Percentiles rank a stretch among this genome's conserved stretches.
These are phyloP conservation scores for Phaseolus lunatus DNA, from an alignment of 306 rosid species.

Conservation along the genomic window DNA sequence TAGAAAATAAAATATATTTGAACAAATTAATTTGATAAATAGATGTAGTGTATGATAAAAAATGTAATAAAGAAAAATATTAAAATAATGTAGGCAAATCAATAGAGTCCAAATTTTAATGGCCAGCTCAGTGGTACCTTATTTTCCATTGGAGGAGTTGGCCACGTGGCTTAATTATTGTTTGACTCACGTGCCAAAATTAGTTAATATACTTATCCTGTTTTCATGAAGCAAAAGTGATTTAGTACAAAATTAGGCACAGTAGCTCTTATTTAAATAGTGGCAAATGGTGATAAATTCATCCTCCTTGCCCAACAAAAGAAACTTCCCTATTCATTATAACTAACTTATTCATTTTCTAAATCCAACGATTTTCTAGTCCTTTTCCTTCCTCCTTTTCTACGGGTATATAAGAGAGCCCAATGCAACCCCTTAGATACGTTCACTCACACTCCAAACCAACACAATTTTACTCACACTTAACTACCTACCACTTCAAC, in stretches of 20 bases:
- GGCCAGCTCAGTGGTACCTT: neutral
- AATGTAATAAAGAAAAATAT: no score
- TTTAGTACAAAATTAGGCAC: neutral
- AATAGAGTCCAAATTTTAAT: no score
- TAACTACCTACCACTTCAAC: neutral
- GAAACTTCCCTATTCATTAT: neutral
- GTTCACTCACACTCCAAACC: constrained; percentile 3
- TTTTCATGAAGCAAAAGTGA: neutral
- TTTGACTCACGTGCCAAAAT: constrained; percentile 50
- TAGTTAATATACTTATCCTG: neutral
- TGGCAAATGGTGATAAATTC: constrained; percentile 16
- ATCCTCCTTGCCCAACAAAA: constrained; percentile 47
- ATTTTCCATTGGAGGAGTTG: constrained; percentile 25
- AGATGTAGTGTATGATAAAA: no score
- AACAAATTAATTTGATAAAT: no score
- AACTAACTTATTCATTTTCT: constrained; percentile 7
- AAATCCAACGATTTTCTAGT: neutral
- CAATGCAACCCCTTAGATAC: neutral
- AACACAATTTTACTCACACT: neutral
- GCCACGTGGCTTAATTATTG: constrained; percentile 46
- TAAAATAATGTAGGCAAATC: no score
- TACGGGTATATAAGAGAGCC: constrained; percentile 32
- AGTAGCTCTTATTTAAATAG: neutral
- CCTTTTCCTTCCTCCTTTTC: constrained; percentile 18
- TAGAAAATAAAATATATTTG: no score